These are phyloP conservation scores for Pyronema omphalodes DNA, from an alignment of 495 filamentous ascomycete species.

Conservation along the genomic window DNA sequence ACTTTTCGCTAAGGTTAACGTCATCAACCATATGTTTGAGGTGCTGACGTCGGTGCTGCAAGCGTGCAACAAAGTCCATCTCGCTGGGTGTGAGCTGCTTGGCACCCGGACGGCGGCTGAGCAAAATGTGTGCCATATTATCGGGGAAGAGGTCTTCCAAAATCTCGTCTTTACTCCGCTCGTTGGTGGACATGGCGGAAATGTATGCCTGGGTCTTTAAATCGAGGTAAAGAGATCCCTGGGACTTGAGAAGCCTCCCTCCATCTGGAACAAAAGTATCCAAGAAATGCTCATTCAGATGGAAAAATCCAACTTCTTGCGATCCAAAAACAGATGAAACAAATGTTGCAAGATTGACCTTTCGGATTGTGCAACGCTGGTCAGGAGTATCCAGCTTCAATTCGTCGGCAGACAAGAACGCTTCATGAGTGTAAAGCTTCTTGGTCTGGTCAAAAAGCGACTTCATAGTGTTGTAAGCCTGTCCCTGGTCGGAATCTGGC, in stretches of 20 bases:
- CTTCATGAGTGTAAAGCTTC: constrained; percentile 51
- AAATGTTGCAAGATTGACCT: constrained; percentile 75
- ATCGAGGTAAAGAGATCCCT: constrained; percentile 55
- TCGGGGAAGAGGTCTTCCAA: constrained; percentile 57
- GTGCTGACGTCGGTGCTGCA: constrained; percentile 45
- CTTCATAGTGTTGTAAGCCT: constrained; percentile 64
- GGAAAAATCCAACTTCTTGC: constrained; percentile 63
- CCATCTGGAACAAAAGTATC: constrained; percentile 68
- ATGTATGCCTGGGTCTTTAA: constrained; percentile 79
- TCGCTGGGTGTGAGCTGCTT: constrained; percentile 50
- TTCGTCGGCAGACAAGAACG: constrained; percentile 53
- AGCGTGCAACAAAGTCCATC: constrained; percentile 49
- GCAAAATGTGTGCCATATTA: constrained; percentile 44
- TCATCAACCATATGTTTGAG: constrained; percentile 45
- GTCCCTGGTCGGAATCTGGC: constrained; percentile 53
- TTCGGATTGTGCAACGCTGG: constrained; percentile 58
- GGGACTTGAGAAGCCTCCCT: constrained; percentile 48
- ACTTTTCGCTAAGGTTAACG: constrained; percentile 52
- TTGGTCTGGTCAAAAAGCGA: constrained; percentile 67
- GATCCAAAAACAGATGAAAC: constrained; percentile 67
- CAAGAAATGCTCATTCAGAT: constrained; percentile 69
- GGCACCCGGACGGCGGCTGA: constrained; percentile 44
- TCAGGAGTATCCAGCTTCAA: constrained; percentile 49
- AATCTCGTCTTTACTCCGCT: constrained; percentile 45
- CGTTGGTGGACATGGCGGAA: constrained; percentile 44